These are phyloP conservation scores for Stevia rebaudiana DNA, from an alignment of 140 eudicot genomes.

Conservation along the genomic window DNA sequence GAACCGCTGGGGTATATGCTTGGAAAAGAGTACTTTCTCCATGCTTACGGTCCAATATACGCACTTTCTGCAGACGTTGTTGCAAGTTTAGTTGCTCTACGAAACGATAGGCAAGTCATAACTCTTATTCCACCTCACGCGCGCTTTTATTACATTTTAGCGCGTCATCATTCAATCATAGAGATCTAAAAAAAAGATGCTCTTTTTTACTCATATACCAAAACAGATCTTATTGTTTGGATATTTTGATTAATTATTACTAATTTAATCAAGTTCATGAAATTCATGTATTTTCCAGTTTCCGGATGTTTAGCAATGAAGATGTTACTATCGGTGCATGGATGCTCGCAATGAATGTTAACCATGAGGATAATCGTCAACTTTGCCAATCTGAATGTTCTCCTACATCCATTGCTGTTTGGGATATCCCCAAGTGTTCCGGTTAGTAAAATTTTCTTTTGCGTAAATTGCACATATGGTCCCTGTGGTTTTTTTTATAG, in stretches of 20 bases:
- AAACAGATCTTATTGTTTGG: not conserved
- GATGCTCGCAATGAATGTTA: conserved; percentile 78
- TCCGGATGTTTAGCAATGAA: conserved; percentile 69
- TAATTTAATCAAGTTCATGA: conserved; percentile 6
- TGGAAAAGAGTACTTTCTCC: conserved; percentile 65
- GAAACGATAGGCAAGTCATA: conserved; percentile 50
- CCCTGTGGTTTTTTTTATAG: too few species aligned
- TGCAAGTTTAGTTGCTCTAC: conserved; percentile 43
- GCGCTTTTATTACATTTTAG: not conserved
- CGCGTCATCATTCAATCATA: not conserved
- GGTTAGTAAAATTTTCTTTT: conserved; percentile 29
- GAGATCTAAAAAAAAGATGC: conserved; percentile 4
- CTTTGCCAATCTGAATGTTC: conserved; percentile 61
- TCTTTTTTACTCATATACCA: not conserved
- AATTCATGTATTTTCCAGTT: conserved; percentile 38
- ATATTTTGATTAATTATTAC: conserved; percentile 1
- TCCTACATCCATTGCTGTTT: conserved; percentile 57
- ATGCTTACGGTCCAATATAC: conserved; percentile 74
- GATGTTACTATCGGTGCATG: conserved; percentile 76
- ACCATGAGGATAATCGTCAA: conserved; percentile 55
- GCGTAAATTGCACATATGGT: too few species aligned
- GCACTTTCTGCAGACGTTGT: conserved; percentile 68
- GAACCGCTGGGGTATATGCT: conserved; percentile 50
- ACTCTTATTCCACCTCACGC: conserved; percentile 1
- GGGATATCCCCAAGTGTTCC: conserved; percentile 81